Conservation (phyloP, 192 early-diverging fungal genomes). For the Backusella mclennaniae region DNA sequence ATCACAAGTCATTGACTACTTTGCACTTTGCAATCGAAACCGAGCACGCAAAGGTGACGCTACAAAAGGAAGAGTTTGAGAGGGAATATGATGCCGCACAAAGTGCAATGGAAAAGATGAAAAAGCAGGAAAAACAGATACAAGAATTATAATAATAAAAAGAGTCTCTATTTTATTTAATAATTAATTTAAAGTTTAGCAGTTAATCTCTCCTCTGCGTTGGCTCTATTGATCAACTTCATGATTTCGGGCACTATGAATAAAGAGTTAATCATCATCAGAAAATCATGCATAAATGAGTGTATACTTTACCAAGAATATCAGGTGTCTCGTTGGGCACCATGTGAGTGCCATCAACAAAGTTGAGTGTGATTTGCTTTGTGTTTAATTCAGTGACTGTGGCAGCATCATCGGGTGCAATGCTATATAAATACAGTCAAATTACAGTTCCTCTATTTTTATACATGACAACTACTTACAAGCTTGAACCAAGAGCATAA, state of each 20-base stretch:
- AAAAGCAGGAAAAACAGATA: not conserved
- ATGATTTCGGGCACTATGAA: constrained; percentile 13
- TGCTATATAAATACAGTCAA: not conserved
- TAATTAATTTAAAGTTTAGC: constrained; percentile 15
- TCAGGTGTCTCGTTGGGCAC: constrained; percentile 42
- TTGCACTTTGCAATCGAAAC: not conserved
- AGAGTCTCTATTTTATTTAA: not conserved
- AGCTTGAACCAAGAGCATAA: constrained; percentile 33
- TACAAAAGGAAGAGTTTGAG: constrained; percentile 7
- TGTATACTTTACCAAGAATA: constrained; percentile 28
- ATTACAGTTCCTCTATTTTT: not conserved
- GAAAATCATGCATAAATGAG: not conserved
- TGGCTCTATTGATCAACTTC: not conserved
- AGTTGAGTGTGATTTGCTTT: constrained; percentile 16
- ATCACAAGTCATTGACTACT: not conserved
- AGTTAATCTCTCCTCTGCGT: not conserved
- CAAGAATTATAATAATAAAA: not conserved
- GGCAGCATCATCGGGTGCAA: constrained; percentile 15
- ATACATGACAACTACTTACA: constrained; percentile 34
- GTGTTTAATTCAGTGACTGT: constrained; percentile 16
- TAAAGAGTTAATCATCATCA: not conserved
- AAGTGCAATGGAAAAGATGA: not conserved
- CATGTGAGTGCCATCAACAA: constrained; percentile 40
- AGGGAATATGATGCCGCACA: constrained; percentile 7
- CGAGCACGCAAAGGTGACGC: not conserved